These are phyloP conservation scores for Akebia trifoliata DNA, from an alignment of 164 flowering plant species.

Conservation along the genomic window DNA sequence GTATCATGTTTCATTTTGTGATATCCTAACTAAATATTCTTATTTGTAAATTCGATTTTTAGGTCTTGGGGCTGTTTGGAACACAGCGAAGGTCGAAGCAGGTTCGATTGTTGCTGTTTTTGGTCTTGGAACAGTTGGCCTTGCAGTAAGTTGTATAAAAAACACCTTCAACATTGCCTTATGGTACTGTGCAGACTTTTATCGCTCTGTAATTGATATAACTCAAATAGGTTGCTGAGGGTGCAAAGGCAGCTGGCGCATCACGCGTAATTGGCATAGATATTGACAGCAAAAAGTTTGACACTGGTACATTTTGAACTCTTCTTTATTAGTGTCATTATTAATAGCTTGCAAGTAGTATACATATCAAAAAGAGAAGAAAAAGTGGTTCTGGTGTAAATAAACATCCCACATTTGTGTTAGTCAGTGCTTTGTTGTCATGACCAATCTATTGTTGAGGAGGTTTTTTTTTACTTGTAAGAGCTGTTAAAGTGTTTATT, in stretches of 20 bases:
- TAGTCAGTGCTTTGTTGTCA: background rate
- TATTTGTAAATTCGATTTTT: slow-evolving; percentile 8
- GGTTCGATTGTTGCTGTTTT: slow-evolving; percentile 95
- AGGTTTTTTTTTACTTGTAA: background rate
- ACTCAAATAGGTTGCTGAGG: slow-evolving; percentile 98
- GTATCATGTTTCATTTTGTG: background rate
- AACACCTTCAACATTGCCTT: slow-evolving; percentile 4
- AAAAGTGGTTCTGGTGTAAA: no score
- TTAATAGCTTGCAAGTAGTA: no score
- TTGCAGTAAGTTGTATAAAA: slow-evolving; percentile 65
- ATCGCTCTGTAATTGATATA: slow-evolving; percentile 2
- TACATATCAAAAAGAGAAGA: no score
- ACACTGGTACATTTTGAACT: slow-evolving; percentile 38
- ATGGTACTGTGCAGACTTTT: slow-evolving; percentile 6
- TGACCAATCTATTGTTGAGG: background rate
- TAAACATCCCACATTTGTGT: background rate
- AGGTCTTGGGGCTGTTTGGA: slow-evolving; percentile 99
- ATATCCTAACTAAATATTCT: background rate
- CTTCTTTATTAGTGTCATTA: background rate
- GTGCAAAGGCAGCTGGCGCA: slow-evolving; percentile 97
- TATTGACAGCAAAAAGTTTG: slow-evolving; percentile 86
- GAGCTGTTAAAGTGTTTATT: background rate
- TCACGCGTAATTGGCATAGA: slow-evolving; percentile 94
- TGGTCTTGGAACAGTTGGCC: slow-evolving; percentile 99
- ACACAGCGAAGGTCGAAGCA: slow-evolving; percentile 97